Evolutionary conservation across 208 protist species (phyloP), one percentile per base, ranked within the genome.

Genomic region (Acanthamoeba lenticulata): DNA sequence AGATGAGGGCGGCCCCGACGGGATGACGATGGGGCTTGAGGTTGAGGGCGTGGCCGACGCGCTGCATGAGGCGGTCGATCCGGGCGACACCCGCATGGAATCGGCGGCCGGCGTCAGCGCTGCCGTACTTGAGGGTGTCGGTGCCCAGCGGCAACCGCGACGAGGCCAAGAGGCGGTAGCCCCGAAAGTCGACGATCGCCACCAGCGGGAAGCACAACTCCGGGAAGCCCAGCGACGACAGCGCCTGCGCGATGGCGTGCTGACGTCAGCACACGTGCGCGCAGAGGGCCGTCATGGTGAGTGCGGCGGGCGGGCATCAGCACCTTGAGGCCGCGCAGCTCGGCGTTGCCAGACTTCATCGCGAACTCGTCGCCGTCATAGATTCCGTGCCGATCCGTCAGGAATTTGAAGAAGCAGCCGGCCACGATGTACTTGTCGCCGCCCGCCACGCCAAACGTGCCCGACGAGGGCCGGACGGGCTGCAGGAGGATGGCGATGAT

Each of bases 331-430:
- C 89, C 89, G 7, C 89, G 24, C 15, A 93, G 44, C 89, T 94
- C 92, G 36, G 52, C 67, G 40, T 85, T 85, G 24, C 47, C 92
- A 7, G 92, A 55, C 34, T 88, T 90, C 74, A 94, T 94, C 47
- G 92, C 92, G 38, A 90, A 94, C 34, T 94, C 74, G 24, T 88
- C 92, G 55, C 92, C 92, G 32, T 55, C 74, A 44, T 94, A 94
- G 55, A 94, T 65, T 24, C 79, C 92, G 57, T 90, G 81, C 15
- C 32, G n/a, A 36, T 95, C 94, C 21, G 24, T 52, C 13, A 91
- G 55, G 32, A 95, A 95, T 47, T 95, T 95, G 47, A 94, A 95
- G 36, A 95, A 94, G 47, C 89, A 93, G 7, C 89, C 89, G 11
- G 89, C 89, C 60, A 93, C 89, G 34, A 93, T 93, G 38, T 45